Percentiles rank a stretch among this genome's conserved stretches.
Conservation (phyloP, 192 early-diverging fungal species). For the Paraglomus occultum region DNA sequence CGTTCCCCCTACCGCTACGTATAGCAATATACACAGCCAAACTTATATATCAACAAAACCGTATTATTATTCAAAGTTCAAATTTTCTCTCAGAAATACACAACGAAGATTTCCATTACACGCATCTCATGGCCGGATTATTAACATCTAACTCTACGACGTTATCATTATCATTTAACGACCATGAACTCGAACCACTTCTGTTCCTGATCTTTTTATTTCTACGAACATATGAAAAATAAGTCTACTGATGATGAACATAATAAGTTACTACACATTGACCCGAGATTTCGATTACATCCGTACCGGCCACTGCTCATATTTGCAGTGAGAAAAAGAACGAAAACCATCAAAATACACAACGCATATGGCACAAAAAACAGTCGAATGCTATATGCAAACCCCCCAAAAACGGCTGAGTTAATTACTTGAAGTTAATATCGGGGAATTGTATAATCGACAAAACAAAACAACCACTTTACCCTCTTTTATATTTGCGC, state of each 20-base stretch:
- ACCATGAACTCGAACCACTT: too few relatives aligned
- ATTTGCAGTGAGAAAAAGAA: background rate
- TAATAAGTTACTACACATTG: conserved; percentile 9
- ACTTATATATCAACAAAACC: too few relatives aligned
- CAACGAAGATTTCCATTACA: conserved; percentile 6
- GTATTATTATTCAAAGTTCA: background rate
- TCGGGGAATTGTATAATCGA: too few relatives aligned
- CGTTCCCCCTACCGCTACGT: too few relatives aligned
- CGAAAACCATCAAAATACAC: conserved; percentile 8
- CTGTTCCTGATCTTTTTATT: conserved; percentile 19
- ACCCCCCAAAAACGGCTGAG: background rate
- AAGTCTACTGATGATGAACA: too few relatives aligned
- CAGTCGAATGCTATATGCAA: background rate
- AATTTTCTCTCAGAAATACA: background rate
- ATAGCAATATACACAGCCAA: too few relatives aligned
- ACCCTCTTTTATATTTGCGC: background rate
- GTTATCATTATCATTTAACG: background rate
- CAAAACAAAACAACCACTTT: conserved; percentile 2
- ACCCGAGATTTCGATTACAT: background rate
- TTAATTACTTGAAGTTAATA: background rate
- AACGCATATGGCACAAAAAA: background rate
- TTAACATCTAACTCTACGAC: background rate
- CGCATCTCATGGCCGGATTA: background rate
- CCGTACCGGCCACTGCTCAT: background rate
- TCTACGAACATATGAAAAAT: conserved; percentile 11